Base-by-base conservation (phyloP, 306 rosid genomes). In the Gillenia trifoliata region DNA sequence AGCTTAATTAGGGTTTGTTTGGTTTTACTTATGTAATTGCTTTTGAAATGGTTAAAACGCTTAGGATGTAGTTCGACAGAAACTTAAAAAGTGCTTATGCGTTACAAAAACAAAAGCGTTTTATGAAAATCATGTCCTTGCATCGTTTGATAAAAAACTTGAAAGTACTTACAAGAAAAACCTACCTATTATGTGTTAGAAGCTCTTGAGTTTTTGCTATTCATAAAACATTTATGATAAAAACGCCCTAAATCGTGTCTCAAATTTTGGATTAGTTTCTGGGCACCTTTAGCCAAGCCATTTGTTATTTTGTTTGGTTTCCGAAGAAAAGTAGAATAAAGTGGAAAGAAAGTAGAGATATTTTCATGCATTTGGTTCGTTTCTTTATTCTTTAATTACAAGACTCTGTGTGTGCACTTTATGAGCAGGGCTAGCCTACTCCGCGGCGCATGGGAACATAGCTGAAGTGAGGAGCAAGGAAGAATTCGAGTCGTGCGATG, bases 381-480 rank as follows among this genome's bases (percentile, higher is more conserved):
- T 33, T 71, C 11, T 36, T 30, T 38, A 52, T 29, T 29, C 29
- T 49, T 4, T 19, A 49, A 10, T 10, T 43, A 26, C 64, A 26
- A 67, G 57, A 23, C 45, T 7, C 1, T 38, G 61, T 57, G 57
- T 56, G 64, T 45, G 36, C 2, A 6, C 17, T 36, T 29, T 36
- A 54, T 7, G 83, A 63, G 78, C 85, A 93, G 98, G 93, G 97
- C 79, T 93, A 22, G 57, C 97, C 28, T 90, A 93, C 92, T 87
- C 97, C 0, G 76, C 77, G 59, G 86, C 86, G 4, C 76, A 82
- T 33, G 95, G 92, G 20, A 12, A 66, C 12, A 73, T 93, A 0
- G 88, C 83, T 0, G 97, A 93, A 83, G 49, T 90, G 78, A 61
- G 67, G 9, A 83, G 88, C 77, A 86, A 31, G 71, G 86, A 89